phyloP scores from a whole-genome alignment of 306 rosid species.

The apple (Malus domestica) region DNA sequence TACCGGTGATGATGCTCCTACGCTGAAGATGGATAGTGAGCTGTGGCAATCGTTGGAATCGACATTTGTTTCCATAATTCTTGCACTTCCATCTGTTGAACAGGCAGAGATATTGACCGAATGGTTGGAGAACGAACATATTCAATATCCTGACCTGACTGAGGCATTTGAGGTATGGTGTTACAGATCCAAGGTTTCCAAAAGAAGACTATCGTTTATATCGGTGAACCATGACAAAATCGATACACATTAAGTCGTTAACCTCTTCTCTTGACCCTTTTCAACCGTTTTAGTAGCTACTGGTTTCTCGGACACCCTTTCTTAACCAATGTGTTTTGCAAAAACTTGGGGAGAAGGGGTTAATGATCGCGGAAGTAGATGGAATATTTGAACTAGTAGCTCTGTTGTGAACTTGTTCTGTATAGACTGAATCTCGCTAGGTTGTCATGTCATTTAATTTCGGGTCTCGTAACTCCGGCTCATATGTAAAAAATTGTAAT shows the following conservation, averaged over 20 bases:
- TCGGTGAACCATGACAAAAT: slow-evolving; percentile 43
- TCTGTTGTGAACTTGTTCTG: background rate
- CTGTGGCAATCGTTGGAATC: slow-evolving; percentile 87
- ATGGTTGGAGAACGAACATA: slow-evolving; percentile 54
- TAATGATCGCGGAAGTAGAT: slow-evolving; percentile 2
- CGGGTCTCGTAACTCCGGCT: slow-evolving; percentile 16
- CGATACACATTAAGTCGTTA: slow-evolving; percentile 33
- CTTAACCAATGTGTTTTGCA: slow-evolving; percentile 17
- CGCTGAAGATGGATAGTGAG: slow-evolving; percentile 55
- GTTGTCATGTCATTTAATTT: slow-evolving; percentile 4
- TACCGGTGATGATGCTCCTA: slow-evolving; percentile 26
- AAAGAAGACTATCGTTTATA: slow-evolving; percentile 56
- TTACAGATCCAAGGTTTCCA: slow-evolving; percentile 75
- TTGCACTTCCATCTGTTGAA: slow-evolving; percentile 75
- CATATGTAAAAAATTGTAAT: slow-evolving; percentile 25
- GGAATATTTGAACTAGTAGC: background rate
- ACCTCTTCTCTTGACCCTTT: slow-evolving; percentile 15
- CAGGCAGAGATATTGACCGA: slow-evolving; percentile 78
- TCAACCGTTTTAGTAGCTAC: background rate
- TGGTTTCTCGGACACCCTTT: background rate
- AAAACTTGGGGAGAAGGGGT: slow-evolving; percentile 1
- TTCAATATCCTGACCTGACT: slow-evolving; percentile 74
- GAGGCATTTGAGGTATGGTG: slow-evolving; percentile 96
- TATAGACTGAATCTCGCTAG: background rate
- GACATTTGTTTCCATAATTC: slow-evolving; percentile 61